phyloP scores from a whole-genome alignment of 73 alveolate genomes.

The Paramecium bursaria region DNA sequence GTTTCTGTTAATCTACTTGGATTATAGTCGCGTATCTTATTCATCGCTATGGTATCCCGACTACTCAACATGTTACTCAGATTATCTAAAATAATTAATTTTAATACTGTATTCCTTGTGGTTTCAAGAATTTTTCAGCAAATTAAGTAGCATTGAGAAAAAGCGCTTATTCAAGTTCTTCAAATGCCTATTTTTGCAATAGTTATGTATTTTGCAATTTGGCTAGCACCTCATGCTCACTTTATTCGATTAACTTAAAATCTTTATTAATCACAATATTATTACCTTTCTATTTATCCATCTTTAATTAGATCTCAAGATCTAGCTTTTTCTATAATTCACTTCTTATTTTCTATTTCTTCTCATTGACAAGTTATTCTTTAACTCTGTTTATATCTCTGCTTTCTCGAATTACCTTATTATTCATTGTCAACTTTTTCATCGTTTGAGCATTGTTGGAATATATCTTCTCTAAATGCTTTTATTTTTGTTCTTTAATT shows the following conservation, averaged over 20 bases:
- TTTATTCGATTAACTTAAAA: slow-evolving; percentile 57
- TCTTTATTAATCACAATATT: neutral
- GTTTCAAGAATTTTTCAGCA: slow-evolving; percentile 55
- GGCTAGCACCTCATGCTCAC: slow-evolving; percentile 48
- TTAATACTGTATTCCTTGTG: slow-evolving; percentile 38
- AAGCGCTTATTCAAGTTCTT: slow-evolving; percentile 65
- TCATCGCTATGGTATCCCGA: slow-evolving; percentile 27
- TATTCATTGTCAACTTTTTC: neutral
- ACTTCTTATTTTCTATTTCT: neutral
- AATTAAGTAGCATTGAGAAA: slow-evolving; percentile 57
- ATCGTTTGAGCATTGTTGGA: neutral
- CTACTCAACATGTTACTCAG: slow-evolving; percentile 1
- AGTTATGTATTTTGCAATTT: slow-evolving; percentile 53
- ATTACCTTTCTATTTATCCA: slow-evolving; percentile 5
- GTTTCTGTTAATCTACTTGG: too few species aligned
- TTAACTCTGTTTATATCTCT: neutral
- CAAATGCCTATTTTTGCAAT: slow-evolving; percentile 68
- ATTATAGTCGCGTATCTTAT: neutral
- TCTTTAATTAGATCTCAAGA: neutral
- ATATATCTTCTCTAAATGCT: neutral
- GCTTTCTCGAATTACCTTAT: neutral
- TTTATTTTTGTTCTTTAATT: neutral
- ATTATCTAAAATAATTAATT: neutral
- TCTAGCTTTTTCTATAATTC: slow-evolving; percentile 8
- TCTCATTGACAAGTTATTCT: neutral